Base-by-base conservation (phyloP, 495 filamentous ascomycete species). In the Letharia columbiana region DNA sequence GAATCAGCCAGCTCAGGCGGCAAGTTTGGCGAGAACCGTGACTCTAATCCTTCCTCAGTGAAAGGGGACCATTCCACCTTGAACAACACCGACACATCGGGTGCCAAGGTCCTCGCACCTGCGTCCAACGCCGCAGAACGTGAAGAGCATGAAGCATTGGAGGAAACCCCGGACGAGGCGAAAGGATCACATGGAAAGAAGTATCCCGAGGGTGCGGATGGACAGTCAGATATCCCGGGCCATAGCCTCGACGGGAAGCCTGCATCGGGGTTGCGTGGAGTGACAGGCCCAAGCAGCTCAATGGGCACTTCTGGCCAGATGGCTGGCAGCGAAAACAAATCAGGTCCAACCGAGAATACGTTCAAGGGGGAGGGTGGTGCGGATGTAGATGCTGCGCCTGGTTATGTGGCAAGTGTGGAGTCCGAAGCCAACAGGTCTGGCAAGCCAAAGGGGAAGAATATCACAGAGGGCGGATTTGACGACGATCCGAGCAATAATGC, bases 371-470 rank as follows among this genome's bases (percentile, higher is more conserved):
- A 67, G 33, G 62, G 66, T 13, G 59, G 57, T 39, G 37, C 65
- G 37, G 59, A 39, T 41, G 67, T 56, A 15, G 63, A 72, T 47
- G 63, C 71, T 64, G 81, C 82, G 0, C 79, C 80, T 11, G 78
- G 74, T 2, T 84, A 84, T 72, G 71, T 79, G 3, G 71, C 67
- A 3, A 76, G 77, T 47, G 77, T 78, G 3, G 72, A 71, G 23
- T 72, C 73, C 10, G 60, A 71, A 31, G 68, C 71, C 18, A 68
- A 71, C 9, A 69, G 77, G 66, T 69, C 68, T 37, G 68, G 71
- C 52, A 83, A 81, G 76, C 84, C 86, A 6, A 76, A 87, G 60
- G 84, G 84, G 37, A 78, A 76, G 70, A 83, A 83, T 68, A 67
- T 87, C 57, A 79, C 69, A 9, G 84, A 87, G 68, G 82, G 82